A percentile compares a stretch with the other conserved stretches of the same genome.
Conservation (phyloP, 495 filamentous ascomycete species). For the Chaetomium tenue region DNA sequence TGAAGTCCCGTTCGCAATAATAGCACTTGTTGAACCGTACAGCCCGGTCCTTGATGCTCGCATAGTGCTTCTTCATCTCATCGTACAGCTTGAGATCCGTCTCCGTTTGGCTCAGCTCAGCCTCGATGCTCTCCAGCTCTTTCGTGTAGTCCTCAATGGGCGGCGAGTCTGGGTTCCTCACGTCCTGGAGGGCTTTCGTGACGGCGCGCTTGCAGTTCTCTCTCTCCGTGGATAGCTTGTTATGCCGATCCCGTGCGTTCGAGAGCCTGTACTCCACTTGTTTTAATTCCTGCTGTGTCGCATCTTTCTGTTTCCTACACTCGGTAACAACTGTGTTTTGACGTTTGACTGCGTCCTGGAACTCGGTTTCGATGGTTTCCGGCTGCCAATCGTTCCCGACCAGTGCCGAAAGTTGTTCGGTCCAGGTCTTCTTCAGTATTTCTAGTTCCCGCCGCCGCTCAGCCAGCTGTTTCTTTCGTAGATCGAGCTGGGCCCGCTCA, state of each 20-base stretch:
- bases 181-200: slow-evolving; percentile 40
- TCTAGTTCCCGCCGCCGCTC: slow-evolving; percentile 68
- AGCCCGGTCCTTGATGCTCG: slow-evolving; percentile 56
- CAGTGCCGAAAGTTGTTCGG: slow-evolving; percentile 60
- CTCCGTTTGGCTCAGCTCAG: slow-evolving; percentile 58
- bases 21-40: slow-evolving; percentile 64
- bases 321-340: slow-evolving; percentile 54
- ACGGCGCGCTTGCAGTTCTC: slow-evolving; percentile 55
- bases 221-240: slow-evolving; percentile 62
- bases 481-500: slow-evolving; percentile 74
- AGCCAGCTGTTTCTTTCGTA: slow-evolving; percentile 71
- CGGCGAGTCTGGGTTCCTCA: slow-evolving; percentile 28
- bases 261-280: slow-evolving; percentile 77
- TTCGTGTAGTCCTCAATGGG: slow-evolving; percentile 43
- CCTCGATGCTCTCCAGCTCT: slow-evolving; percentile 52
- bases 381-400: slow-evolving; percentile 66
- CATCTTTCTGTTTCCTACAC: slow-evolving; percentile 66
- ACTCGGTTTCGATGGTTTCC: slow-evolving; percentile 66
- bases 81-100: slow-evolving; percentile 62
- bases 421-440: slow-evolving; percentile 73
- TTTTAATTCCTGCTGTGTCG: slow-evolving; percentile 67
- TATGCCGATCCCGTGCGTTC: slow-evolving; percentile 57
- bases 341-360: slow-evolving; percentile 61
- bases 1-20: slow-evolving; percentile 66
- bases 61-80: slow-evolving; percentile 63